Evolutionary conservation across 352 stramenopile genomes (phyloP).

Genomic region (Pythium insidiosum): DNA sequence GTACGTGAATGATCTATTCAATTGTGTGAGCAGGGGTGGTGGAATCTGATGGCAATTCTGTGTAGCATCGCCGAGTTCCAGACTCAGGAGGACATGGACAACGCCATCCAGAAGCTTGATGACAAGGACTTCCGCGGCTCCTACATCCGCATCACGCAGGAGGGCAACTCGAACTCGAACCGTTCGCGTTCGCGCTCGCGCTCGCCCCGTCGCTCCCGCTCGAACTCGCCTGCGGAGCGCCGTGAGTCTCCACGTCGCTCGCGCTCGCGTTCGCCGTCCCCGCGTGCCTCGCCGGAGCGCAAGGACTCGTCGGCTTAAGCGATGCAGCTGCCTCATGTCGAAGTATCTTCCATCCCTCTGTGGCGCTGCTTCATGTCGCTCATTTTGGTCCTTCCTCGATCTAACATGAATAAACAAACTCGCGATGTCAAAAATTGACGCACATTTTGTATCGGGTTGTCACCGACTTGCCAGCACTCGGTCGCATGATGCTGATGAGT

Average conservation of each 20-base stretch:
- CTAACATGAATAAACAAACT: too few species aligned
- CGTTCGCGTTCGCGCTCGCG: constrained; percentile 40
- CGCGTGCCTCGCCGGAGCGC: constrained; percentile 39
- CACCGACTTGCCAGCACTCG: too few species aligned
- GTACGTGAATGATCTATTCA: constrained; percentile 27
- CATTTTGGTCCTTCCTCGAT: too few species aligned
- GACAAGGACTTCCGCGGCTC: constrained; percentile 85
- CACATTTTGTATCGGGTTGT: too few species aligned
- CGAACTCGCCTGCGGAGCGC: constrained; percentile 49
- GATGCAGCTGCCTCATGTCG: too few species aligned
- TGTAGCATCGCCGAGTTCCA: constrained; percentile 70
- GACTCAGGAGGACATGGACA: constrained; percentile 77
- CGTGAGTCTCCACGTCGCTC: constrained; percentile 63
- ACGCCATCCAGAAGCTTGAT: constrained; percentile 79
- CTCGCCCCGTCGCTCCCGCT: constrained; percentile 61
- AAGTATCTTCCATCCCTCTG: too few species aligned
- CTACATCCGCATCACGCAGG: constrained; percentile 71
- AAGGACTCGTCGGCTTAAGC: constrained; percentile 76
- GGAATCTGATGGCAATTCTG: neutral
- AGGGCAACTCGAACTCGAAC: constrained; percentile 15
- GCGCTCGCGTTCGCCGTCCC: constrained; percentile 50
- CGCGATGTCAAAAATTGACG: too few species aligned
- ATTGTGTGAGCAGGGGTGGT: neutral
- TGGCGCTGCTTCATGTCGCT: too few species aligned
- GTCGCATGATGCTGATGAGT: too few species aligned